Conservation (phyloP, 2,329 filamentous ascomycete species). For the Fusarium hostae region DNA sequence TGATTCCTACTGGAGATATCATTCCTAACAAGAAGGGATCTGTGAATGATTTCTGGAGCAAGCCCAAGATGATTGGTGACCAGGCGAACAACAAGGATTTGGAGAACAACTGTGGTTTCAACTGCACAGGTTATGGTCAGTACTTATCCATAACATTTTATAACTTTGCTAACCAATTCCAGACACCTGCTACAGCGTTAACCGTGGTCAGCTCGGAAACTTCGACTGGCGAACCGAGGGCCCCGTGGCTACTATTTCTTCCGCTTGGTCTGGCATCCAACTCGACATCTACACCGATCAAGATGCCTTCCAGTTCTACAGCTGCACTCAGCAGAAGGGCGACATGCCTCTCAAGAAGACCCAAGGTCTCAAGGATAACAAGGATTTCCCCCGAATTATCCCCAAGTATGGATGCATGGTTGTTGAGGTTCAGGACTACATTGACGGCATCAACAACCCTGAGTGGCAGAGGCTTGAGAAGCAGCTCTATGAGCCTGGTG, state of each 20-base stretch:
- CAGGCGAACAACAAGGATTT: constrained; percentile 72
- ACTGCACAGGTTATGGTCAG: constrained; percentile 86
- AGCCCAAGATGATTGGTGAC: constrained; percentile 81
- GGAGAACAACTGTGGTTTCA: constrained; percentile 78
- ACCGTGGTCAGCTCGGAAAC: constrained; percentile 65
- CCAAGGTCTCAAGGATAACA: constrained; percentile 70
- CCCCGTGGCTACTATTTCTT: constrained; percentile 74
- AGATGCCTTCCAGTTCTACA: constrained; percentile 88
- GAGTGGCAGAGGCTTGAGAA: constrained; percentile 78
- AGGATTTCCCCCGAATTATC: constrained; percentile 69
- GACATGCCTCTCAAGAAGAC: constrained; percentile 74
- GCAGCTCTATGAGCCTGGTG: constrained; percentile 70
- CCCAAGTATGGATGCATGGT: constrained; percentile 86
- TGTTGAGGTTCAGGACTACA: constrained; percentile 92
- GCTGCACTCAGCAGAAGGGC: constrained; percentile 81
- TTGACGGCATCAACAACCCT: constrained; percentile 92
- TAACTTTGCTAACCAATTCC: not conserved
- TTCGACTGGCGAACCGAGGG: constrained; percentile 72
- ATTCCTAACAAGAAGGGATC: constrained; percentile 73
- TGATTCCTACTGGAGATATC: constrained; percentile 82
- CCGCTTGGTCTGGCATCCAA: constrained; percentile 82
- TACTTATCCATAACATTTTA: not conserved
- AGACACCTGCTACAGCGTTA: constrained; percentile 77
- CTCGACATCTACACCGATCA: constrained; percentile 86
- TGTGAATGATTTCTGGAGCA: constrained; percentile 85